Conservation (phyloP, 2,329 filamentous ascomycete genomes). For the Geosmithia flava region DNA sequence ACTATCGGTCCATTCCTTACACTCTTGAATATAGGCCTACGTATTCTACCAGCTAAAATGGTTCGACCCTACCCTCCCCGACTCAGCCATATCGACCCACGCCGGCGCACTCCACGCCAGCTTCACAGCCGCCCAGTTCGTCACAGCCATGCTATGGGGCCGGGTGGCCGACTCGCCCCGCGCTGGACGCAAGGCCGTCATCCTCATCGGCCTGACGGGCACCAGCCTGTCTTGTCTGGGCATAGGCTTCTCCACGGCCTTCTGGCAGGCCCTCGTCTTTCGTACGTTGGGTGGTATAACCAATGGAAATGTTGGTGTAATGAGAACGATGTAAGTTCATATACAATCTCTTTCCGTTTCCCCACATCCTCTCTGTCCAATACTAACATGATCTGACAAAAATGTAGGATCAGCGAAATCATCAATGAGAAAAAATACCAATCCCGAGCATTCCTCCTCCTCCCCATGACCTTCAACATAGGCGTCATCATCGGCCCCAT, state of each 20-base stretch:
- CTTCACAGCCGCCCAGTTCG: slow-evolving; percentile 67
- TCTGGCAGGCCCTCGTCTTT: slow-evolving; percentile 62
- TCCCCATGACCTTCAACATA: slow-evolving; percentile 62
- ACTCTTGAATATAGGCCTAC: slow-evolving; percentile 54
- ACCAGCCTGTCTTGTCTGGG: slow-evolving; percentile 29
- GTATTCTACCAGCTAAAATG: slow-evolving; percentile 76
- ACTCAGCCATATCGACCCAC: slow-evolving; percentile 57
- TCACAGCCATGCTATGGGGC: slow-evolving; percentile 77
- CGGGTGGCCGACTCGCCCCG: slow-evolving; percentile 50
- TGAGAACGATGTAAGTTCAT: slow-evolving; percentile 57
- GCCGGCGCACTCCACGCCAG: slow-evolving; percentile 63
- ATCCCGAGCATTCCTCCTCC: slow-evolving; percentile 60
- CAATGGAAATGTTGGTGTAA: slow-evolving; percentile 60
- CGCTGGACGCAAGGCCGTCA: slow-evolving; percentile 63
- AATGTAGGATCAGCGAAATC: slow-evolving; percentile 47
- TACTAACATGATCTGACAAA: not conserved
- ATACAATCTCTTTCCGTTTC: not conserved
- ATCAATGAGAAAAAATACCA: slow-evolving; percentile 54
- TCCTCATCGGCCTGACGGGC: slow-evolving; percentile 65
- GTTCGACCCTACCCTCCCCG: slow-evolving; percentile 42
- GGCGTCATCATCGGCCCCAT: slow-evolving; percentile 63
- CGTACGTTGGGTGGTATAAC: slow-evolving; percentile 60
- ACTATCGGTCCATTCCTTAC: too few species aligned
- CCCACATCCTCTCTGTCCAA: not conserved
- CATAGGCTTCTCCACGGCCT: slow-evolving; percentile 54